Evolutionary conservation across 2,329 filamentous ascomycete genomes (phyloP).

Genomic region (Parasarocladium wereldwijsianum): DNA sequence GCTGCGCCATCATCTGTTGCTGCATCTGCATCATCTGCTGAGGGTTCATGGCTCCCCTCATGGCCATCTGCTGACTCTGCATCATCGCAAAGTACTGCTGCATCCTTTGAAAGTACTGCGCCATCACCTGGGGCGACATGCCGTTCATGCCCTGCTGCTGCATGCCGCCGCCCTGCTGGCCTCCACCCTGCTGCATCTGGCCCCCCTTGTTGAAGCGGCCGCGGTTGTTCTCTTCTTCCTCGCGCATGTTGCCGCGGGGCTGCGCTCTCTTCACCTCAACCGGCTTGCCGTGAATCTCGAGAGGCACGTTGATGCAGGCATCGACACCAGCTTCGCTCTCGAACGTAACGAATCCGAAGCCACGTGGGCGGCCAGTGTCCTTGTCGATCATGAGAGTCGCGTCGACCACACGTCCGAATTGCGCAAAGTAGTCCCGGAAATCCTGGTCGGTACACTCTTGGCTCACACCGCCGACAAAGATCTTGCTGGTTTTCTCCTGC

Average conservation of each 20-base stretch:
- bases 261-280: slow-evolving; percentile 99
- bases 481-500: slow-evolving; percentile 96
- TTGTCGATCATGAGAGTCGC: slow-evolving; percentile 99
- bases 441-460: slow-evolving; percentile 94
- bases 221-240: slow-evolving; percentile 65
- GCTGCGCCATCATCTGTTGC: slow-evolving; percentile 61
- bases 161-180: slow-evolving; percentile 18
- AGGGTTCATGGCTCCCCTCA: slow-evolving; percentile 57
- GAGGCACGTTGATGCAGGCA: slow-evolving; percentile 65
- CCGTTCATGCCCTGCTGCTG: slow-evolving; percentile 37
- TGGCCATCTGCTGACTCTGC: slow-evolving; percentile 85
- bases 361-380: slow-evolving; percentile 89
- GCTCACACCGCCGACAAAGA: slow-evolving; percentile 94
- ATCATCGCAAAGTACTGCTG: slow-evolving; percentile 93
- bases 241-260: slow-evolving; percentile 82
- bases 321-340: slow-evolving; percentile 93
- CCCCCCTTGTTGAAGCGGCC: slow-evolving; percentile 44
- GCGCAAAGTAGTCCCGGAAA: slow-evolving; percentile 92
- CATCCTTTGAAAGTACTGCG: slow-evolving; percentile 97
- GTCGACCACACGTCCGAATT: slow-evolving; percentile 91
- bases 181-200: slow-evolving; percentile 10
- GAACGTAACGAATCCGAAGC: slow-evolving; percentile 97
- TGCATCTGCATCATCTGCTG: slow-evolving; percentile 67
- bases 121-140: slow-evolving; percentile 95
- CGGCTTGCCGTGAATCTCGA: slow-evolving; percentile 88